These are phyloP conservation scores for Talaromyces albobiverticillius DNA, from an alignment of 2,329 filamentous ascomycete species.

Conservation along the genomic window DNA sequence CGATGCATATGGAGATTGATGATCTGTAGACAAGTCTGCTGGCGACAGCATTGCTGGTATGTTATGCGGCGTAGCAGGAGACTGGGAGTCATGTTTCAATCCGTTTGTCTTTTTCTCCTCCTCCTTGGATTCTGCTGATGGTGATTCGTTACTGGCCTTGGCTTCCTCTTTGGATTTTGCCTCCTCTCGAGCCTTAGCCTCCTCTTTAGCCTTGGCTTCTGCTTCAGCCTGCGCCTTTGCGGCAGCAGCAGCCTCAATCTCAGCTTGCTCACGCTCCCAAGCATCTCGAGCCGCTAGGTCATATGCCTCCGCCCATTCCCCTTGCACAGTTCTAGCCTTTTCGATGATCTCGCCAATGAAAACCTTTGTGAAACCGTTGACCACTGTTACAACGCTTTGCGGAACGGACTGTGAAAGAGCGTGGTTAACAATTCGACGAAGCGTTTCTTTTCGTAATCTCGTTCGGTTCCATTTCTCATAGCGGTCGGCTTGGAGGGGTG, in stretches of 20 bases:
- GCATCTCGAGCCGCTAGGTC: conserved; percentile 53
- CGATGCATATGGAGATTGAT: conserved; percentile 12
- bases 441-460: conserved; percentile 49
- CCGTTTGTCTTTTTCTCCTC: conserved; percentile 15
- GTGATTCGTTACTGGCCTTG: background rate
- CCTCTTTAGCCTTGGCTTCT: conserved; percentile 22
- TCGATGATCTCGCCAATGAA: conserved; percentile 67
- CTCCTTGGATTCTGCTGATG: conserved; percentile 4
- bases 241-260: conserved; percentile 30
- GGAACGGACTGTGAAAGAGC: conserved; percentile 66
- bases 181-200: conserved; percentile 18
- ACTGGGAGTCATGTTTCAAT: conserved; percentile 25
- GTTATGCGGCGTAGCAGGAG: conserved; percentile 6
- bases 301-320: conserved; percentile 48
- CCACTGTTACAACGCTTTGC: conserved; percentile 60
- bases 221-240: conserved; percentile 32
- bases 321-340: conserved; percentile 61
- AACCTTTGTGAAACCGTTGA: conserved; percentile 64
- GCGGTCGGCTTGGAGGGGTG: conserved; percentile 45
- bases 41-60: conserved; percentile 16
- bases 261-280: conserved; percentile 57
- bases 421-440: conserved; percentile 61
- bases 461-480: conserved; percentile 50
- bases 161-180: conserved; percentile 13
- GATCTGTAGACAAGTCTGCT: conserved; percentile 10